A percentile compares a stretch with the other conserved stretches of the same genome.
Evolutionary conservation across 1,284 basidiomycete genomes (phyloP).

Genomic region (Entoloma clypeatum): DNA sequence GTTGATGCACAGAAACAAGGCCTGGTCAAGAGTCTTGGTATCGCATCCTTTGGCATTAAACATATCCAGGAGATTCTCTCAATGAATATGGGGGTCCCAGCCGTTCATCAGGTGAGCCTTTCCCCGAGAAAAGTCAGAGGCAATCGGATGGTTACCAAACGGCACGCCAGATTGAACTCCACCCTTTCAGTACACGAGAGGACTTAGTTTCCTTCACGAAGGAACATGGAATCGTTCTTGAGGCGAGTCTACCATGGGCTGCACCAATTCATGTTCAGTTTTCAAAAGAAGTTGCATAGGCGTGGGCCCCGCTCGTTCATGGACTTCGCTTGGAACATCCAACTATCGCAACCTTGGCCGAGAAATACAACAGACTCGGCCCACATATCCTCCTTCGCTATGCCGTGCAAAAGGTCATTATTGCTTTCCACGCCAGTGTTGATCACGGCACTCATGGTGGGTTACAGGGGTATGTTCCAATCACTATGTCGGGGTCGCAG

Average conservation of each 20-base stretch:
- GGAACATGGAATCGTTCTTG: conserved; percentile 55
- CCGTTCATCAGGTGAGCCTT: conserved; percentile 60
- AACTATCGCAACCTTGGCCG: conserved; percentile 36
- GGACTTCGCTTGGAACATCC: conserved; percentile 50
- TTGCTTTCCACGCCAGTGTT: conserved; percentile 3
- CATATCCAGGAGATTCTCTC: conserved; percentile 63
- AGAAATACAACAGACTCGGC: conserved; percentile 56
- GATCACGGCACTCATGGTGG: not conserved
- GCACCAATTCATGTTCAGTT: not conserved
- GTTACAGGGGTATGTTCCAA: conserved; percentile 47
- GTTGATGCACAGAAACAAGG: conserved; percentile 59
- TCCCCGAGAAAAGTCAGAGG: too few species aligned
- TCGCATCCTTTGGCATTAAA: conserved; percentile 66
- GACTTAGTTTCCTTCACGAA: conserved; percentile 63
- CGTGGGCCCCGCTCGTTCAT: conserved; percentile 53
- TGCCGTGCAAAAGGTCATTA: conserved; percentile 72
- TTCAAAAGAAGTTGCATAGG: conserved; percentile 29
- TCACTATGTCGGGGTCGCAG: conserved; percentile 59
- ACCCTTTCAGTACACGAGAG: conserved; percentile 69
- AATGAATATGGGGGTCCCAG: conserved; percentile 48
- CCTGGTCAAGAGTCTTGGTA: conserved; percentile 60
- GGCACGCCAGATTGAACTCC: conserved; percentile 52
- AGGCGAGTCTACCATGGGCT: conserved; percentile 51
- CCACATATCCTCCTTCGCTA: conserved; percentile 73
- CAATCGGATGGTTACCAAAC: too few species aligned